Conservation (phyloP, 257 asterid genomes). For the Handroanthus guayacan region DNA sequence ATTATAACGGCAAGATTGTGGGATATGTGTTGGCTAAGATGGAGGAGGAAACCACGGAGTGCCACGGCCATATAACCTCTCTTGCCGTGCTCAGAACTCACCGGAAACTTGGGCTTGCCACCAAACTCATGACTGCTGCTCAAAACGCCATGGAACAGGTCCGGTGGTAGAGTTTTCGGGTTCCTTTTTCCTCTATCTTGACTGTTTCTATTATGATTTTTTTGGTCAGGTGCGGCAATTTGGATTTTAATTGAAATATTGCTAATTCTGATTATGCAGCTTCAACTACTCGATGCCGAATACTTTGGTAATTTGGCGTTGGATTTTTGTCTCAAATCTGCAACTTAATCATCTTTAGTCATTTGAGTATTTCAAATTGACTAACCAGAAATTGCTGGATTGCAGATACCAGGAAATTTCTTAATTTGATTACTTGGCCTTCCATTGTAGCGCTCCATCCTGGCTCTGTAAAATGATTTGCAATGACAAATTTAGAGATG, state of each 20-base stretch:
- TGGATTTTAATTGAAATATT: not conserved
- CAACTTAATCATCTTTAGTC: not conserved
- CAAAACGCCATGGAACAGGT: slow-evolving; percentile 99
- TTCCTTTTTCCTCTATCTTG: not conserved
- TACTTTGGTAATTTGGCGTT: not conserved
- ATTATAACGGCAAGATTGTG: slow-evolving; percentile 93
- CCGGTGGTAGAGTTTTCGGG: not conserved
- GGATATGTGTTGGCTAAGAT: slow-evolving; percentile 96
- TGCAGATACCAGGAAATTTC: not conserved
- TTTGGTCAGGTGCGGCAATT: not conserved
- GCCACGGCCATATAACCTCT: slow-evolving; percentile 98
- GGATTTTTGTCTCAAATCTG: slow-evolving; percentile 2
- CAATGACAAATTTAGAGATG: not conserved
- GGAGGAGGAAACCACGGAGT: slow-evolving; percentile 96
- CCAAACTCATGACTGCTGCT: slow-evolving; percentile 99
- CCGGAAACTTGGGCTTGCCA: slow-evolving; percentile 92
- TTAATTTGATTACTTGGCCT: not conserved
- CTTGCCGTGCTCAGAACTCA: slow-evolving; percentile 99
- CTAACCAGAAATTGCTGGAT: not conserved
- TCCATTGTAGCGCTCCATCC: not conserved
- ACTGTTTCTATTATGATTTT: not conserved
- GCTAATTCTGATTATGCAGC: not conserved
- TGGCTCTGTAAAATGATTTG: not conserved
- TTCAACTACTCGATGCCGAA: not conserved
- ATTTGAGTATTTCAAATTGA: not conserved